Percentiles rank a stretch among this genome's conserved stretches.
Evolutionary conservation across 352 stramenopile genomes (phyloP).

Genomic region (Phytophthora pistaciae): DNA sequence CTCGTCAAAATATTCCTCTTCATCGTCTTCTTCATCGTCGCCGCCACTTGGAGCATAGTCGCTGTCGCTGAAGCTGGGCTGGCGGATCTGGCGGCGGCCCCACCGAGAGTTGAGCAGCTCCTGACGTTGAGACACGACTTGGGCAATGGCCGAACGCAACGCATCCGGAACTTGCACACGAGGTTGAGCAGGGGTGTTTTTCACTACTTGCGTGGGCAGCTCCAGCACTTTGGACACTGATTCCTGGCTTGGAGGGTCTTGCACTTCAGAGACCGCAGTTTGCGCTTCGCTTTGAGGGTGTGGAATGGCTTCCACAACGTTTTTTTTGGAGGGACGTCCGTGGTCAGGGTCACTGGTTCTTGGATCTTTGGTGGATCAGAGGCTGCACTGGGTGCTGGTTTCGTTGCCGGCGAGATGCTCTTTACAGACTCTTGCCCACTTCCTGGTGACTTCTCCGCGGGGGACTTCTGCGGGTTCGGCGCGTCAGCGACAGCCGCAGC

Average conservation of each 20-base stretch:
- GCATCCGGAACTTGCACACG: conserved; percentile 9
- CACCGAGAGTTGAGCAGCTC: conserved; percentile 17
- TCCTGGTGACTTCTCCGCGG: neutral
- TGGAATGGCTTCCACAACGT: neutral
- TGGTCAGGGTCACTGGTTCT: neutral
- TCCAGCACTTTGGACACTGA: neutral
- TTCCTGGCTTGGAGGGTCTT: neutral
- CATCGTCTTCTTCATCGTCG: neutral
- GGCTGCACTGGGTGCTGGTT: neutral
- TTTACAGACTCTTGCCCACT: neutral
- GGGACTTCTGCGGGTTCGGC: neutral
- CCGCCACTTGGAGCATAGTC: neutral
- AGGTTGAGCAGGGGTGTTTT: neutral
- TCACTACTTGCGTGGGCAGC: neutral
- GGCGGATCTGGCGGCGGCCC: neutral
- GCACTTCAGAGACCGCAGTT: neutral
- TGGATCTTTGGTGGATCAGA: neutral
- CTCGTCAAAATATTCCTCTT: neutral
- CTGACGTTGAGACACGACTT: conserved; percentile 36
- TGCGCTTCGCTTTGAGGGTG: neutral
- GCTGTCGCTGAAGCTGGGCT: neutral
- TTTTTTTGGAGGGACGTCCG: neutral
- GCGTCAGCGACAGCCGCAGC: neutral
- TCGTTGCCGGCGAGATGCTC: neutral
- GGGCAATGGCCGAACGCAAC: conserved; percentile 28